Base-by-base conservation (phyloP, 257 asterid species). In the Schizonepeta tenuifolia region DNA sequence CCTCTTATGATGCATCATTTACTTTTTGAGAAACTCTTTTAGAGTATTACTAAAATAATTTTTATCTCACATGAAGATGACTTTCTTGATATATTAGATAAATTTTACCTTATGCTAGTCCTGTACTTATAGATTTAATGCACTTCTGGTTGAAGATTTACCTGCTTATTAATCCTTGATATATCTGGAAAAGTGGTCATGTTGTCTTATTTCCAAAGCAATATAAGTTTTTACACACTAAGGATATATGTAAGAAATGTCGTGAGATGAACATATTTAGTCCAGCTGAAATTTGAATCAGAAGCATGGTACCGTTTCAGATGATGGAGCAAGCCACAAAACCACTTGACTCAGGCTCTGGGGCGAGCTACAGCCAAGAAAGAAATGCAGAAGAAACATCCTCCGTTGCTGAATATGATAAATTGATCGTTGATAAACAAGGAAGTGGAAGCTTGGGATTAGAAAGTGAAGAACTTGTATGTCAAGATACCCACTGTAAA, bases 401-500 rank as follows among this genome's bases (percentile, higher is more conserved):
- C 31, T 70, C 68, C 11, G 57, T 69, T 17, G 38, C 81, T 20
- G 96, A 87, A 70, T 73, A 86, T 64, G 92, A 86, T 43, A 83
- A 77, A 70, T 53, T 56, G 71, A 78, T 73, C 33, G 81, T 83
- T 28, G 82, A 78, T 53, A 88, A 74, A 70, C 89, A 78, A 70
- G 89, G 85, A 78, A 86, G 85, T 72, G 88, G 81, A 66, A 88
- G 76, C 84, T 75, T 77, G 71, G 77, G 74, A 40, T 68, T 66
- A 35, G 96, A 86, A 68, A 79, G 79, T 53, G 91, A 85, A 18
- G 91, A 84, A 38, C 68, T 67, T 31, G 59, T 75, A 63, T 73
- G 67, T 49, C 93, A 89, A 76, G 94, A 89, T 60, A 66, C 61
- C 54, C 93, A 85, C 65, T 80, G 81, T 75, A 91, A 82, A 77